These are phyloP conservation scores for Xylariaceae sp. DNA, from an alignment of 2,329 filamentous ascomycete species.

Conservation along the genomic window DNA sequence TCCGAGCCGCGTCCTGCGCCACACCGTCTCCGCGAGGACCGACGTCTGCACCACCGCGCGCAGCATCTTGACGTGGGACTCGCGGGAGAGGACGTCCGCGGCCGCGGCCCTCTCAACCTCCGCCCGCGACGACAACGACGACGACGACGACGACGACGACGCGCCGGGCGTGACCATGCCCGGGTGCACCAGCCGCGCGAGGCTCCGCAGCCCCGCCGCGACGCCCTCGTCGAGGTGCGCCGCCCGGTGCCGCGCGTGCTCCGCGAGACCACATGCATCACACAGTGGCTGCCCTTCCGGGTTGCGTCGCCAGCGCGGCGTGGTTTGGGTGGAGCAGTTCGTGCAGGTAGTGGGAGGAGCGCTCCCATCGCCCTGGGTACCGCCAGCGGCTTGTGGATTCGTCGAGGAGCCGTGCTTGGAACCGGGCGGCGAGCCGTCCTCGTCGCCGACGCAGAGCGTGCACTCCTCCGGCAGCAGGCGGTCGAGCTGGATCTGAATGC, in stretches of 20 bases:
- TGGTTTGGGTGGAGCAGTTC: constrained; percentile 98
- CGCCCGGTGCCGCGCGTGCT: constrained; percentile 14
- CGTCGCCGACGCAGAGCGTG: constrained; percentile 7
- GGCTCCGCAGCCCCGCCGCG: constrained; percentile 5
- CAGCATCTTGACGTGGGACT: constrained; percentile 14
- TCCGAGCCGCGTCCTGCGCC: constrained; percentile 10
- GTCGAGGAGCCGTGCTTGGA: constrained; percentile 46
- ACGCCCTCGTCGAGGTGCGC: constrained; percentile 11
- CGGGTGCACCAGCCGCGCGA: constrained; percentile 13
- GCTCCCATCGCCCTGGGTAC: constrained; percentile 45
- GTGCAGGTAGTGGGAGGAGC: constrained; percentile 73
- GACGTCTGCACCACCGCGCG: constrained; percentile 16
- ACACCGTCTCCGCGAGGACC: constrained; percentile 14
- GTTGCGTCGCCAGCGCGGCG: constrained; percentile 91
- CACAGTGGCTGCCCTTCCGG: constrained; percentile 94
- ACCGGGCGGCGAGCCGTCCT: constrained; percentile 5
- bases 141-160: constrained; percentile 6
- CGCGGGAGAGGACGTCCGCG: constrained; percentile 13
- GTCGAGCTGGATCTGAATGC: constrained; percentile 8
- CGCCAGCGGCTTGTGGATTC: constrained; percentile 47
- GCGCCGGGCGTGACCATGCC: constrained; percentile 17
- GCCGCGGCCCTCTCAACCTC: constrained; percentile 4
- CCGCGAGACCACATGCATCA: constrained; percentile 75
- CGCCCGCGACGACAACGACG: background rate
- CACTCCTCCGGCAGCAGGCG: constrained; percentile 13